Percentiles rank a stretch among this genome's conserved stretches.
Conservation (phyloP, 2,329 filamentous ascomycete genomes). For the Pseudocercospora vitis region DNA sequence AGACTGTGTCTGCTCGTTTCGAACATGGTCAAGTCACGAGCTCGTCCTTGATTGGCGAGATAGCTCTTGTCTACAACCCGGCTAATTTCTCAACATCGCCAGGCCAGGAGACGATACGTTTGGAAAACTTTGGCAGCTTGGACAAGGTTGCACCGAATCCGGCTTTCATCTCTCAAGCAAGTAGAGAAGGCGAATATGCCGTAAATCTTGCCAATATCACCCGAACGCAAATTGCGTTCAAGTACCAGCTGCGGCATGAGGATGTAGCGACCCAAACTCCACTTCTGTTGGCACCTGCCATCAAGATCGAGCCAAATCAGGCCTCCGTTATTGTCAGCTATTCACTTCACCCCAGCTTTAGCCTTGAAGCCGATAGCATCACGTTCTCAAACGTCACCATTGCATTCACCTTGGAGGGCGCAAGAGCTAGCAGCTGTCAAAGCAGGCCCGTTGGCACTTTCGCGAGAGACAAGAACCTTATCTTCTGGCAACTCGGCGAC, state of each 20-base stretch:
- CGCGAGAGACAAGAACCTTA: constrained; percentile 70
- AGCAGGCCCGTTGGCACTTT: constrained; percentile 80
- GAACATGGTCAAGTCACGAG: constrained; percentile 70
- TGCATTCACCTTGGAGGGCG: constrained; percentile 67
- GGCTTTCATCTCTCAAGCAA: constrained; percentile 75
- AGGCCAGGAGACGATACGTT: constrained; percentile 65
- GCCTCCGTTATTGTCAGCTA: constrained; percentile 85
- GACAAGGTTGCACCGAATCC: constrained; percentile 94
- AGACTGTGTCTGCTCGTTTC: constrained; percentile 85
- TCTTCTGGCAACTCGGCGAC: constrained; percentile 80
- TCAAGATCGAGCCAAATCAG: constrained; percentile 82
- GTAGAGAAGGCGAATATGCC: constrained; percentile 75
- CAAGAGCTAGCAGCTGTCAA: constrained; percentile 65
- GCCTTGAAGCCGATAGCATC: constrained; percentile 49
- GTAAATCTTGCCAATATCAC: constrained; percentile 71
- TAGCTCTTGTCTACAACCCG: constrained; percentile 80
- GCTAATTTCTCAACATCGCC: constrained; percentile 46
- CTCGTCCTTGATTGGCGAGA: constrained; percentile 78
- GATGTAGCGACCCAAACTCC: constrained; percentile 62
- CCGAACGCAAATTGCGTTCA: constrained; percentile 77
- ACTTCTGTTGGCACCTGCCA: constrained; percentile 69
- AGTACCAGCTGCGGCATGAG: constrained; percentile 81
- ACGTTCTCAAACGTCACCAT: constrained; percentile 73
- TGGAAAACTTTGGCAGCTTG: constrained; percentile 84
- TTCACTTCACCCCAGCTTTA: constrained; percentile 72